Evolutionary conservation across 2,329 filamentous ascomycete species (phyloP), one percentile per base, ranked within the genome.

Genomic region (Clonostachys chloroleuca): DNA sequence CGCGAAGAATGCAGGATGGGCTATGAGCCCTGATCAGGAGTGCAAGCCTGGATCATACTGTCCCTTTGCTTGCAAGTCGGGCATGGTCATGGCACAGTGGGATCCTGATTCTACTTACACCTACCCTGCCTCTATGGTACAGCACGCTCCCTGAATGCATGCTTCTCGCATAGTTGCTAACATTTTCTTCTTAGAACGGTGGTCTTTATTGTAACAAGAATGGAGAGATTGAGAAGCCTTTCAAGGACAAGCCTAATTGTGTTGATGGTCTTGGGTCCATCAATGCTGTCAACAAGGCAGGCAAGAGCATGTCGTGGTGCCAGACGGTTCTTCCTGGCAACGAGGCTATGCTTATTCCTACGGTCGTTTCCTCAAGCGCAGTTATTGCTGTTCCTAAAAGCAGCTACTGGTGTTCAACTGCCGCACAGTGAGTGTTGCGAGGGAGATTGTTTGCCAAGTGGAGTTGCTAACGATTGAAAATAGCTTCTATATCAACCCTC

Each of bases 301-400:
- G 79, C 41, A 68, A 72, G 35, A 59, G 75, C 13, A 77, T 90
- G 47, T 81, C 87, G 4, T 89, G 87, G 67, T 92, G 87, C 66
- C 87, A 92, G 67, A 92, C 87, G 5, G 84, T 90, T 13, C 67
- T 91, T 51, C 87, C 87, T 16, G 87, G 87, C 44, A 86, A 89
- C 57, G 87, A 92, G 69, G 84, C 84, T 51, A 92, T 92, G 87
- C 73, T 91, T 55, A 91, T 91, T 57, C 86, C 87, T 14, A 92
- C 86, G n/a, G 65, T 83, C 52, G 83, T 91, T 42, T 59, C 72
- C 18, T 68, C 72, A 51, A 64, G 63, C 10, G 71, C 73, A n/a
- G 77, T 75, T 33, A 71, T 92, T 47, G 86, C 88, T 44, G 86
- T 92, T 35, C 88, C 88, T 9, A 84, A 75, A 48, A 67, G 75